Evolutionary conservation across 371 early-diverging fungal species (phyloP).

Genomic region (Gilbertella persicaria): DNA sequence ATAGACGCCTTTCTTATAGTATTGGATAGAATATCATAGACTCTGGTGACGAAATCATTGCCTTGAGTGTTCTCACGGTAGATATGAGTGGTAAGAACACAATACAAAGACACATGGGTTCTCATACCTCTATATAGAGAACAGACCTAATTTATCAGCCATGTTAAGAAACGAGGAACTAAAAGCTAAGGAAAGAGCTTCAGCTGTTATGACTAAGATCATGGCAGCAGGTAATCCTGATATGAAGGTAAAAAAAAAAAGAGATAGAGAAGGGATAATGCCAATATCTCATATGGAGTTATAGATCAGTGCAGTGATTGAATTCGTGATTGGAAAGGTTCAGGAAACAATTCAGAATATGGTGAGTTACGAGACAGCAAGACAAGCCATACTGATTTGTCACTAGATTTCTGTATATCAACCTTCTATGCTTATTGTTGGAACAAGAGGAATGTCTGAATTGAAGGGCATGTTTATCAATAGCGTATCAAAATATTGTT

Average conservation of each 20-base stretch:
- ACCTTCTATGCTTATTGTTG: slow-evolving; percentile 64
- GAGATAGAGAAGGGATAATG: neutral
- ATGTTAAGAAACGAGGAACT: slow-evolving; percentile 50
- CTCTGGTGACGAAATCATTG: slow-evolving; percentile 61
- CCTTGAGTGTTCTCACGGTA: slow-evolving; percentile 47
- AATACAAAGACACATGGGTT: neutral
- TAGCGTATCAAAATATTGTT: slow-evolving; percentile 60
- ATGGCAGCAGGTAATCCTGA: slow-evolving; percentile 36
- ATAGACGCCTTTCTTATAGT: neutral
- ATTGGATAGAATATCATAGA: slow-evolving; percentile 53
- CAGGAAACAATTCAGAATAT: slow-evolving; percentile 63
- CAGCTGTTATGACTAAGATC: slow-evolving; percentile 50
- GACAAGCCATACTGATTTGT: too few relatives aligned
- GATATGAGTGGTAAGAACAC: slow-evolving; percentile 41
- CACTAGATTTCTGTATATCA: slow-evolving; percentile 57
- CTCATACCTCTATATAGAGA: slow-evolving; percentile 6
- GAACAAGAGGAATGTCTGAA: slow-evolving; percentile 60
- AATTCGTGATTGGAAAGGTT: slow-evolving; percentile 63
- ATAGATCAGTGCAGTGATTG: slow-evolving; percentile 61
- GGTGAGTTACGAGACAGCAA: slow-evolving; percentile 32
- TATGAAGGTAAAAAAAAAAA: slow-evolving; percentile 27
- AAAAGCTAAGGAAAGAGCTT: slow-evolving; percentile 51
- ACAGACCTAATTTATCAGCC: slow-evolving; percentile 37
- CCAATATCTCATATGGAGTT: neutral
- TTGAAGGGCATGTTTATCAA: slow-evolving; percentile 62